Evolutionary conservation across 2,329 filamentous ascomycete species (phyloP), one percentile per base, ranked within the genome.

Genomic region (Phyllachora maydis): DNA sequence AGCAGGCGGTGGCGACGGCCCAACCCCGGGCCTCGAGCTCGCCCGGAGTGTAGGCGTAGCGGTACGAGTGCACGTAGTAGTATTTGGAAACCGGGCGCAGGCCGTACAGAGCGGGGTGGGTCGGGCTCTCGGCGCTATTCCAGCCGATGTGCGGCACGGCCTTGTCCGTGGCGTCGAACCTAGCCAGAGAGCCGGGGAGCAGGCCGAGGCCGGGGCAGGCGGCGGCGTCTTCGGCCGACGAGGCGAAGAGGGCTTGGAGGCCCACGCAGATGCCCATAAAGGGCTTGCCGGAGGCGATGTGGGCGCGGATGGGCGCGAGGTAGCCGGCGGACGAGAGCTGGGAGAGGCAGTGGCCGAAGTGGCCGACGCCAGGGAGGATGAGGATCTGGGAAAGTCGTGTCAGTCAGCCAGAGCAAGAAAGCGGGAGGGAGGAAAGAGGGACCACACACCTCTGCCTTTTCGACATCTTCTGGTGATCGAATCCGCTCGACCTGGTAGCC

Each of bases 211-310:
- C 88, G 3, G 68, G 50, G 9, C 79, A 69, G 11, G 56, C 47
- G 1, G 69, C 54, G n/a, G n/a, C n/a, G 33, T 79, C 72, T 46
- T 98, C 88, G 19, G 68, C 65, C 0, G 88, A 95, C 6, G 76
- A 75, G 34, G 78, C 61, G 41, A 93, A 95, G 0, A 98, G 56
- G 1, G 78, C 81, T 49, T 98, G 88, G 9, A 95, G 47, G 3
- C 88, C 88, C 25, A 98, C 88, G 42, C 88, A 98, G 40, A 98
- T 91, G 23, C 77, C 83, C 73, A 98, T 90, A 44, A 98, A 95
- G 9, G 85, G 82, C 50, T 95, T 95, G n/a, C 82, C 83, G 9
- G 75, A 64, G 24, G 69, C 59, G 38, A 98, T 83, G 52, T 95
- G 82, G 33, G 69, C 59, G 35, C 60, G 67, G 33, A 98, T 73